Evolutionary conservation across 176 grass and related monocot species (phyloP), one percentile per base, ranked within the genome.

Genomic region (sorghum (Sorghum bicolor)): DNA sequence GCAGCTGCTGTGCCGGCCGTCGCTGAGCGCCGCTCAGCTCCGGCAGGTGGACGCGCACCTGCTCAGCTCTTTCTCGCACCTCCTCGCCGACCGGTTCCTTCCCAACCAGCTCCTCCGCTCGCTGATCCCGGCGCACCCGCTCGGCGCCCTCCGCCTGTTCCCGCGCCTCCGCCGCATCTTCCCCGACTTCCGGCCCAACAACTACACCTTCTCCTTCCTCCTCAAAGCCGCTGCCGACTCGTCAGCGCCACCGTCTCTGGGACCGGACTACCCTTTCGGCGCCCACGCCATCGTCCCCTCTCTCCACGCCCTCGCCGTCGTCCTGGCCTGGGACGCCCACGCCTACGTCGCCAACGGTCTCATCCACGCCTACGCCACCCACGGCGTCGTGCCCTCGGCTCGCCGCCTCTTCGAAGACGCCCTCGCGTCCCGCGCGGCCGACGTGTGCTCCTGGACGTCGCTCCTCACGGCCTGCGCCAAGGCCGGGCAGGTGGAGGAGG

Each of bases 281-380:
- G 88, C 86, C 70, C 66, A 83, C 53, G 74, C 87, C 66, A 34
- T 91, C 2, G 4, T 79, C 41, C 83, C 34, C 34, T 36, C 34
- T 36, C 34, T 36, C 34, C 34, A 36, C 3, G 34, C 34, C 34
- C 34, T 36, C 34, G 34, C 34, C 34, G 34, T 36, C 34, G 34
- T 36, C 34, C 34, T 36, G 34, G 86, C 41, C 8, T 86, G 71
- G 64, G 83, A 86, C 75, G 77, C 76, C 57, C 89, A 89, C 73
- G 55, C 55, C 43, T 94, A 90, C 75, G 92, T 93, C 31, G 76
- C 80, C 88, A 93, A 93, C 38, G 88, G 86, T 28, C 76, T 93
- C 52, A 88, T 93, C 44, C 86, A 90, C 81, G 76, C 86, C 75
- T 94, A 91, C 86, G 80, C 92, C 64, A 73, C 80, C 15, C 79